Evolutionary conservation across 495 filamentous ascomycete genomes (phyloP).

Genomic region (Penicillium taxi): DNA sequence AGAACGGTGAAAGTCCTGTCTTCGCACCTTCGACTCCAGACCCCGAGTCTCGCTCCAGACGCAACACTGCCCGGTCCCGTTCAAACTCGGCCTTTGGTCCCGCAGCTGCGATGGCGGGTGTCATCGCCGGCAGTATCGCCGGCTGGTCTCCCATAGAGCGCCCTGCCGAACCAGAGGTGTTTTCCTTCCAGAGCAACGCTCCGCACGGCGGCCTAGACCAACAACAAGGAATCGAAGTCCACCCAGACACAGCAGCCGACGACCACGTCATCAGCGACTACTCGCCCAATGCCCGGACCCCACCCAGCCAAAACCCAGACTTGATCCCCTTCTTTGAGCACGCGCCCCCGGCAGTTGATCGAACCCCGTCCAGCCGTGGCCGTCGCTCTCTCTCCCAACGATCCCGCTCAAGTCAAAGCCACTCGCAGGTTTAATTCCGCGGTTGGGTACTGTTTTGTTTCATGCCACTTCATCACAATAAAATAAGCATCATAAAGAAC

Average conservation of each 20-base stretch:
- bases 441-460: not conserved
- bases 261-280: slow-evolving; percentile 48
- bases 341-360: slow-evolving; percentile 25
- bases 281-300: slow-evolving; percentile 30
- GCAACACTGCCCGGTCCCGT: slow-evolving; percentile 67
- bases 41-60: slow-evolving; percentile 65
- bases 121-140: slow-evolving; percentile 78
- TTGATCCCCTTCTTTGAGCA: slow-evolving; percentile 46
- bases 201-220: slow-evolving; percentile 41
- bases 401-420: slow-evolving; percentile 34
- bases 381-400: slow-evolving; percentile 32
- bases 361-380: slow-evolving; percentile 32
- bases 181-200: slow-evolving; percentile 38
- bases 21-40: slow-evolving; percentile 55
- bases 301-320: slow-evolving; percentile 54
- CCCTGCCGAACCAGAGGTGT: slow-evolving; percentile 41
- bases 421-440: slow-evolving; percentile 20
- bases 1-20: slow-evolving; percentile 36
- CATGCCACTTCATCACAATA: not conserved
- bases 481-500: slow-evolving; percentile 1
- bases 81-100: slow-evolving; percentile 82
- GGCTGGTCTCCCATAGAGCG: slow-evolving; percentile 84
- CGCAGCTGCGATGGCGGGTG: slow-evolving; percentile 73
- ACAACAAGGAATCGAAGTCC: slow-evolving; percentile 48
- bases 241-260: slow-evolving; percentile 48